phyloP scores from a whole-genome alignment of 1,139 yeast genomes.

The Hemisphaericaspora subhashii region DNA sequence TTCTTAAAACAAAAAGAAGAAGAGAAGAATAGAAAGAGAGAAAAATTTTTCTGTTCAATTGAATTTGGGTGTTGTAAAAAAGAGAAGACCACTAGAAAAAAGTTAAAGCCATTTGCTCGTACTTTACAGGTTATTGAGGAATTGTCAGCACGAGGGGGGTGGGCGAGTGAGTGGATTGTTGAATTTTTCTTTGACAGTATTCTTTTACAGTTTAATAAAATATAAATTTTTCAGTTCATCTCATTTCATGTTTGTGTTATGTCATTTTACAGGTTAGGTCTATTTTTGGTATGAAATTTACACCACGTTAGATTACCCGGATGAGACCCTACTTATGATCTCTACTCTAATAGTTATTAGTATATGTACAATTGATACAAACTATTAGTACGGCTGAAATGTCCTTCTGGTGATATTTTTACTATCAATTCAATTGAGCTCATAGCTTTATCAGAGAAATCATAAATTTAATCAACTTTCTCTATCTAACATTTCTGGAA shows the following conservation, averaged over 20 bases:
- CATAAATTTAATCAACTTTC: no score
- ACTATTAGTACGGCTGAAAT: no score
- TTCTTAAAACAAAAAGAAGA: constrained; percentile 19
- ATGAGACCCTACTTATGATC: neutral
- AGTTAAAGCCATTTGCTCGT: no score
- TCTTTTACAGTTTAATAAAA: neutral
- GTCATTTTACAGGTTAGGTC: constrained; percentile 1
- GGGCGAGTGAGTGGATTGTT: no score
- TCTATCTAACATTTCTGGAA: no score
- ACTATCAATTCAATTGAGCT: neutral
- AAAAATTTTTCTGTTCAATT: constrained; percentile 9
- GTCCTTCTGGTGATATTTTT: neutral
- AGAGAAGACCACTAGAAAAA: no score
- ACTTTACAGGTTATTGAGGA: constrained; percentile 4
- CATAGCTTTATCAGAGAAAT: neutral
- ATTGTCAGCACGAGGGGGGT: constrained; percentile 4
- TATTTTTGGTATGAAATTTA: constrained; percentile 6
- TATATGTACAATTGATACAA: no score
- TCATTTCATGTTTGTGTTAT: neutral
- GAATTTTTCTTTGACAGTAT: neutral
- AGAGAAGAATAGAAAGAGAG: constrained; percentile 7
- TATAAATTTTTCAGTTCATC: neutral
- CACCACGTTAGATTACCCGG: constrained; percentile 3
- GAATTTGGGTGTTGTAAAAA: neutral
- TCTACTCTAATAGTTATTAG: no score